These are phyloP conservation scores for Candida suzukii DNA, from an alignment of 805 yeast genomes.

Conservation along the genomic window DNA sequence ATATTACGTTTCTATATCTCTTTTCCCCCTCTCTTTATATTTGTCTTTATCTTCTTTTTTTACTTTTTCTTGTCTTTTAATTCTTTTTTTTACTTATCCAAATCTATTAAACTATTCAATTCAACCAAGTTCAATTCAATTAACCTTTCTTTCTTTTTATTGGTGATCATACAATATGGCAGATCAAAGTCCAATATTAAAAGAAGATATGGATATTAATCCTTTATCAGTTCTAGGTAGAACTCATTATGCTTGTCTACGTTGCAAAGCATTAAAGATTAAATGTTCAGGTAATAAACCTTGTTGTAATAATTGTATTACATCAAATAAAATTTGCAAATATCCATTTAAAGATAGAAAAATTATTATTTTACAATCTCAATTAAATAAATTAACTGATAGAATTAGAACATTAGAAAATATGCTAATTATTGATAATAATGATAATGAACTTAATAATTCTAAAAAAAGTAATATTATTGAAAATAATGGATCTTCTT, in stretches of 20 bases:
- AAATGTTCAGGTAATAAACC: slow-evolving; percentile 40
- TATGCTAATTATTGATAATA: slow-evolving; percentile 4
- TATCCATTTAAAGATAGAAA: slow-evolving; percentile 24
- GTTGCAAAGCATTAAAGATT: slow-evolving; percentile 43
- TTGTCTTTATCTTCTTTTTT: no score
- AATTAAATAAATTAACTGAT: slow-evolving; percentile 16
- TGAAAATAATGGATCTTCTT: no score
- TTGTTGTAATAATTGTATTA: slow-evolving; percentile 19
- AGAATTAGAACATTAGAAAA: slow-evolving; percentile 17
- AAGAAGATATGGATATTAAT: slow-evolving; percentile 1
- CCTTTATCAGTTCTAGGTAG: slow-evolving; percentile 22
- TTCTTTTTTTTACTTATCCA: no score
- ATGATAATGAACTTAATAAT: not conserved
- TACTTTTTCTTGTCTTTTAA: no score
- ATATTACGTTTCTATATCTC: no score
- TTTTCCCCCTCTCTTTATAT: no score
- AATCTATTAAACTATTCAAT: no score
- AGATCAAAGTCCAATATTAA: not conserved
- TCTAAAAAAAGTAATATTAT: not conserved
- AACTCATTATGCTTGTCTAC: slow-evolving; percentile 36
- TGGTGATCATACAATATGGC: no score
- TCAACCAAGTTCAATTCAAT: no score
- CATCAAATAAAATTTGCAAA: slow-evolving; percentile 14
- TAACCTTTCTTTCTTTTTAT: no score
- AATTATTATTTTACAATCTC: slow-evolving; percentile 21